Evolutionary conservation across 495 filamentous ascomycete species (phyloP).

Genomic region (Usnea hakonensis): DNA sequence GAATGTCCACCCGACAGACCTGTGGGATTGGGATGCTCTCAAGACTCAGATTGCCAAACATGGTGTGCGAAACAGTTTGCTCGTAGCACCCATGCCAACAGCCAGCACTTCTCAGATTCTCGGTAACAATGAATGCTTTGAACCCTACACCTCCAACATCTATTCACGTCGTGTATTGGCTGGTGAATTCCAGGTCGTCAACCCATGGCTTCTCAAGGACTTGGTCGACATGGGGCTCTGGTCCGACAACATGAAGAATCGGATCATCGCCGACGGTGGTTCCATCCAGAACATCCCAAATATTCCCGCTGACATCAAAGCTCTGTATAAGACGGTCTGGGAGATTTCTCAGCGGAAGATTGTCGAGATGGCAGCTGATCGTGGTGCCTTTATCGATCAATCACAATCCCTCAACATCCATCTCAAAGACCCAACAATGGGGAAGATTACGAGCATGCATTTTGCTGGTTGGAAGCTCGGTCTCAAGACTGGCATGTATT

Average conservation of each 20-base stretch:
- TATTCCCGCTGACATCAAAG: slow-evolving; percentile 92
- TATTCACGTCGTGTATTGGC: slow-evolving; percentile 97
- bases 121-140: slow-evolving; percentile 98
- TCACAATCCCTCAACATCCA: slow-evolving; percentile 98
- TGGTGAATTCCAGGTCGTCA: slow-evolving; percentile 98
- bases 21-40: slow-evolving; percentile 91
- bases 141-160: slow-evolving; percentile 99
- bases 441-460: slow-evolving; percentile 99
- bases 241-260: slow-evolving; percentile 99
- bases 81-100: slow-evolving; percentile 96
- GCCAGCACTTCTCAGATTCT: slow-evolving; percentile 94
- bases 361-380: slow-evolving; percentile 95
- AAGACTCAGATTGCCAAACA: slow-evolving; percentile 86
- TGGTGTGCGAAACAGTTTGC: slow-evolving; percentile 87
- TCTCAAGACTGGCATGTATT: slow-evolving; percentile 99
- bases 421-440: slow-evolving; percentile 98
- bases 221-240: slow-evolving; percentile 95
- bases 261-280: slow-evolving; percentile 93
- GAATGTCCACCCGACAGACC: slow-evolving; percentile 81
- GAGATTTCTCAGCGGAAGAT: slow-evolving; percentile 96
- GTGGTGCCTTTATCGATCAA: slow-evolving; percentile 97
- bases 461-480: slow-evolving; percentile 98
- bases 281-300: slow-evolving; percentile 95
- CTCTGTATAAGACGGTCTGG: slow-evolving; percentile 99
- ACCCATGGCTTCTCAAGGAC: slow-evolving; percentile 97